Evolutionary conservation across 352 stramenopile species (phyloP).

Genomic region (Phytophthora cryptogea): DNA sequence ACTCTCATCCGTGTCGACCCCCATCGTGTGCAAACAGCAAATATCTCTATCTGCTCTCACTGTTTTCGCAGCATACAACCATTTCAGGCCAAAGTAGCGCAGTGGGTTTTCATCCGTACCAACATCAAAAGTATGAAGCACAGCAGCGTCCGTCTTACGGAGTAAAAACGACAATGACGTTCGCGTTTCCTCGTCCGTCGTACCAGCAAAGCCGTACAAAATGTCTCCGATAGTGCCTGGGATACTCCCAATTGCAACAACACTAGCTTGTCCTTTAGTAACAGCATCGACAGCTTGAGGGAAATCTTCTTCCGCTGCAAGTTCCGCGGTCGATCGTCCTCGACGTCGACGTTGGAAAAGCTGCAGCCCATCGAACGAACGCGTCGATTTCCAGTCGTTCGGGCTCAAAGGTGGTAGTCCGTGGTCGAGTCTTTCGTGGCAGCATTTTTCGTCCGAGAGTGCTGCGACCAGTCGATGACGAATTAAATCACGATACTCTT

Average conservation of each 20-base stretch:
- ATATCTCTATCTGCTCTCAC: constrained; percentile 22
- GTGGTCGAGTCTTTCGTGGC: constrained; percentile 14
- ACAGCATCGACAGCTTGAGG: constrained; percentile 8
- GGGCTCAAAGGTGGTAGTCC: constrained; percentile 8
- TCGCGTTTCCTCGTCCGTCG: constrained; percentile 26
- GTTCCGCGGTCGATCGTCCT: constrained; percentile 8
- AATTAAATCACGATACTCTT: constrained; percentile 11
- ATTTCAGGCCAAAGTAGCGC: constrained; percentile 45
- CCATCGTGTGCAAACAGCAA: constrained; percentile 30
- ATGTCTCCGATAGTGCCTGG: constrained; percentile 21
- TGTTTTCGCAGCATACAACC: constrained; percentile 22
- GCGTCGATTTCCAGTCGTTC: constrained; percentile 15
- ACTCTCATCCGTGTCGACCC: constrained; percentile 24
- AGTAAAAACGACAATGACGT: constrained; percentile 29
- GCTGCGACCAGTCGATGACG: constrained; percentile 1
- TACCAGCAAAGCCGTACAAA: constrained; percentile 28
- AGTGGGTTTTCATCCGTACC: constrained; percentile 28
- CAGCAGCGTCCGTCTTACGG: constrained; percentile 29
- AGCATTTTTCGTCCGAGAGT: constrained; percentile 17
- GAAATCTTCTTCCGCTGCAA: constrained; percentile 16
- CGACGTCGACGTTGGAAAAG: constrained; percentile 12
- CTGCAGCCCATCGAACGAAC: constrained; percentile 11
- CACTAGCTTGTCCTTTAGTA: constrained; percentile 19
- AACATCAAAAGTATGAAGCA: constrained; percentile 33
- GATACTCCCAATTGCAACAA: constrained; percentile 23